Percentiles rank a stretch among this genome's conserved stretches.
Evolutionary conservation across 306 rosid species (phyloP).

Genomic region (Comarum palustre): DNA sequence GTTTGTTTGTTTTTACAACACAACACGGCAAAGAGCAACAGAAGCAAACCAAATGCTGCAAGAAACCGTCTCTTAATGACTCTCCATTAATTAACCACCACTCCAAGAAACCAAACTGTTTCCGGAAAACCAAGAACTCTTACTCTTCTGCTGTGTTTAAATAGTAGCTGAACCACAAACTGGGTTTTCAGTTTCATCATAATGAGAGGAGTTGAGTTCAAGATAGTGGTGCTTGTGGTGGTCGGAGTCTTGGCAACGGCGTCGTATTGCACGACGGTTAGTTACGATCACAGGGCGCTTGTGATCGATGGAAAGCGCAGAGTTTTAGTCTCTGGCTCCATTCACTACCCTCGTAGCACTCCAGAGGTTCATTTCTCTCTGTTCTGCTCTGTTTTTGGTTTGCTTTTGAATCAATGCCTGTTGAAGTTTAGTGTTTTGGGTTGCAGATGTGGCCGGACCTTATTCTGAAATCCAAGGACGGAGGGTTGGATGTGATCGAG

Average conservation of each 20-base stretch:
- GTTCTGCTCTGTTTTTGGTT: not conserved
- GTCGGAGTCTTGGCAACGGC: conserved; percentile 34
- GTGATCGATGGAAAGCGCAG: conserved; percentile 75
- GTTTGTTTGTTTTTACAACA: not conserved
- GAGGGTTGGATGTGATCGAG: conserved; percentile 91
- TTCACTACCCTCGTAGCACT: conserved; percentile 96
- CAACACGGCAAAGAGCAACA: not conserved
- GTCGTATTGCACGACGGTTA: conserved; percentile 54
- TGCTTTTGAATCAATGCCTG: conserved; percentile 9
- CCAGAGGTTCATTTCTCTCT: conserved; percentile 51
- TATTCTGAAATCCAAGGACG: conserved; percentile 82
- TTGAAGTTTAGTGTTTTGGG: not conserved
- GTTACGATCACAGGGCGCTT: conserved; percentile 81
- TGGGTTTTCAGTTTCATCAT: not conserved
- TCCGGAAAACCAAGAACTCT: not conserved
- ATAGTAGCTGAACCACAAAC: not conserved
- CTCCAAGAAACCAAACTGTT: not conserved
- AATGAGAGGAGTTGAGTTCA: conserved; percentile 38
- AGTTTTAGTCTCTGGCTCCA: conserved; percentile 78
- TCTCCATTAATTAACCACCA: not conserved
- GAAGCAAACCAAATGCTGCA: conserved; percentile 21
- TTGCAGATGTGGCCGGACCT: conserved; percentile 96
- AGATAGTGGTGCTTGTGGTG: conserved; percentile 33
- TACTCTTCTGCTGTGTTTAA: not conserved
- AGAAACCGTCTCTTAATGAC: conserved; percentile 1